These are phyloP conservation scores for Marasmius sp. DNA, from an alignment of 1,284 basidiomycete species.

Conservation along the genomic window DNA sequence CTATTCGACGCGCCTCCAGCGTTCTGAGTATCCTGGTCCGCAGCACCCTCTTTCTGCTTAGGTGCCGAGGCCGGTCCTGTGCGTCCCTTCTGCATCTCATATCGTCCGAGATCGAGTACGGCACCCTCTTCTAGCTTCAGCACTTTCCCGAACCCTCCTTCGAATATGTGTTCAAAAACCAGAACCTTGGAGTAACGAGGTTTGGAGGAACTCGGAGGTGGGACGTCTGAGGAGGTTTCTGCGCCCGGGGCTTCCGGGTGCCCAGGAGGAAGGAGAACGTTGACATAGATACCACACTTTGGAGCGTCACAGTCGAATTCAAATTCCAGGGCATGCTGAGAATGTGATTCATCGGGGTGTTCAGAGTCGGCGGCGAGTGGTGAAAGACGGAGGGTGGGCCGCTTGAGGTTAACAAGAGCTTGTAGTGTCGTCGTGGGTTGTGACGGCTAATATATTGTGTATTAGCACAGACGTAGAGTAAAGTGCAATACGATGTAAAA, in stretches of 20 bases:
- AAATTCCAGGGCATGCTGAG: conserved; percentile 79
- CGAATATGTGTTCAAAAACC: conserved; percentile 72
- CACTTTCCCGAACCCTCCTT: conserved; percentile 77
- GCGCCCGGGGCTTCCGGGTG: conserved; percentile 43
- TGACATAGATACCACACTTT: conserved; percentile 74
- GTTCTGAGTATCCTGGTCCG: conserved; percentile 15
- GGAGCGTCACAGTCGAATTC: conserved; percentile 88
- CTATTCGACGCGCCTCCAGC: neutral
- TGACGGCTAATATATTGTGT: conserved; percentile 44
- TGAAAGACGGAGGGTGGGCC: conserved; percentile 73
- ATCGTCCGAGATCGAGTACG: conserved; percentile 67
- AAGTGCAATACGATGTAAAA: neutral
- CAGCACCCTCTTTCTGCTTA: conserved; percentile 12
- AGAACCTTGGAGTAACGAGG: conserved; percentile 51
- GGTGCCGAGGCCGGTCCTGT: conserved; percentile 13
- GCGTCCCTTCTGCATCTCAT: conserved; percentile 40
- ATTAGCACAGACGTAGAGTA: too few relatives aligned
- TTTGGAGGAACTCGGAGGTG: conserved; percentile 23
- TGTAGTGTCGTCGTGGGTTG: conserved; percentile 89
- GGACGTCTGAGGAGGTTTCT: conserved; percentile 4
- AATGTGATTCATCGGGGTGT: conserved; percentile 42
- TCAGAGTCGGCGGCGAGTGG: conserved; percentile 54
- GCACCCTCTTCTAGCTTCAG: conserved; percentile 77
- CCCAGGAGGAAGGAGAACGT: conserved; percentile 65
- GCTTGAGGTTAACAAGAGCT: conserved; percentile 88